These are phyloP conservation scores for Clarkia xantiana DNA, from an alignment of 345 rosid genomes.

Conservation along the genomic window DNA sequence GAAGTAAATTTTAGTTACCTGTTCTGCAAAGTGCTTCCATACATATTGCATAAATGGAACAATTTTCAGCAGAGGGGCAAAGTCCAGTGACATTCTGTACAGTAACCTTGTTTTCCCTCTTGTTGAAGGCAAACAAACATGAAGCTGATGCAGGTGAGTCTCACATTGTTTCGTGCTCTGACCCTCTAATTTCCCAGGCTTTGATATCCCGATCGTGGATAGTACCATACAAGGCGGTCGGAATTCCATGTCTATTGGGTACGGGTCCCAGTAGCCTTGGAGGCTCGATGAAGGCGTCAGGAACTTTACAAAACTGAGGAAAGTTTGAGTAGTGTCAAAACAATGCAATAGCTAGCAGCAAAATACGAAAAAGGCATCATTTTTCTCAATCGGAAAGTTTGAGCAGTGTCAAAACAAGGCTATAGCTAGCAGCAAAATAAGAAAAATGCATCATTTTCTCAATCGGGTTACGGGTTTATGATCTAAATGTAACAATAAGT, in stretches of 20 bases:
- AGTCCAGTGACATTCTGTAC: slow-evolving; percentile 93
- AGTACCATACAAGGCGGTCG: slow-evolving; percentile 92
- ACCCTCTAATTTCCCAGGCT: slow-evolving; percentile 89
- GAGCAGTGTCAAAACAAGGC: no score
- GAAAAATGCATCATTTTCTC: no score
- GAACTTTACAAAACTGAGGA: slow-evolving; percentile 72
- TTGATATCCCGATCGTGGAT: slow-evolving; percentile 91
- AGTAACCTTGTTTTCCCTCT: slow-evolving; percentile 64
- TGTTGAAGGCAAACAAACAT: slow-evolving; percentile 86
- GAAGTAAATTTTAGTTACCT: slow-evolving; percentile 27
- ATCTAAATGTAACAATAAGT: slow-evolving; percentile 1
- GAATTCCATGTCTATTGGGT: slow-evolving; percentile 96
- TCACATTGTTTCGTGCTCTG: slow-evolving; percentile 53
- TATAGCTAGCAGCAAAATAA: no score
- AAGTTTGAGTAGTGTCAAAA: not conserved
- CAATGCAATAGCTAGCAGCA: no score
- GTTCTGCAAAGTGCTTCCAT: slow-evolving; percentile 91
- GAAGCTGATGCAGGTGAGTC: slow-evolving; percentile 96
- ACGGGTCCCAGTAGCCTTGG: slow-evolving; percentile 97
- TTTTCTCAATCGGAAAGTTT: no score
- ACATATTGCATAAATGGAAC: slow-evolving; percentile 73
- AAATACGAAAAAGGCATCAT: no score
- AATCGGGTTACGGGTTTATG: no score
- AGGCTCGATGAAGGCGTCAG: slow-evolving; percentile 81
- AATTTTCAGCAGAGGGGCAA: slow-evolving; percentile 71